Evolutionary conservation across 768 basidiomycete species (phyloP).

Genomic region (Lentinula aciculospora): DNA sequence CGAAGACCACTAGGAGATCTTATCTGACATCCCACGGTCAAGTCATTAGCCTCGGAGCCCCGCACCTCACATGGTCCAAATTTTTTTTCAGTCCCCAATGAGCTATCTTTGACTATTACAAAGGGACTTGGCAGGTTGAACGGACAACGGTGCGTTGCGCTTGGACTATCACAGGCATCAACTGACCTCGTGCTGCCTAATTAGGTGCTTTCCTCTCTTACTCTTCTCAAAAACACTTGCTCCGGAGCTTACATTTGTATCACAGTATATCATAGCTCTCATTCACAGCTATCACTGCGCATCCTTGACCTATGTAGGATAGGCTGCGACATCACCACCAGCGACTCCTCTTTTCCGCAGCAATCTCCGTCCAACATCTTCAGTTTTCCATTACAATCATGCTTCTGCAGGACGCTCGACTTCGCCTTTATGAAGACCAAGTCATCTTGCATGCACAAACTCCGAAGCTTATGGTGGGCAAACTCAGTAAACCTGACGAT

Average conservation of each 20-base stretch:
- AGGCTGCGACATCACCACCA: neutral
- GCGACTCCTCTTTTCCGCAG: too few species aligned
- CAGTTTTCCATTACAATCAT: neutral
- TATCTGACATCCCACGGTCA: neutral
- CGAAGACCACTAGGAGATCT: too few species aligned
- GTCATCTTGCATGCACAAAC: neutral
- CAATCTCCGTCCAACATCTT: neutral
- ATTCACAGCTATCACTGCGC: neutral
- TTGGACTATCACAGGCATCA: neutral
- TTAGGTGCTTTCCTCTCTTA: neutral
- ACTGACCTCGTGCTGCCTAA: neutral
- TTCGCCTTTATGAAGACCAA: conserved; percentile 1
- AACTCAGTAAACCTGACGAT: neutral
- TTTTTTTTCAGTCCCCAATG: neutral
- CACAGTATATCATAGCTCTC: too few species aligned
- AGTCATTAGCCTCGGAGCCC: neutral
- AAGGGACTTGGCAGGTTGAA: neutral
- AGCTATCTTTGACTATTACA: neutral
- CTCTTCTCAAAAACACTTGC: neutral
- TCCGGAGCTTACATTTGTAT: neutral
- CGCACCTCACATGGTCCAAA: neutral
- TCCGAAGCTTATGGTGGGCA: neutral
- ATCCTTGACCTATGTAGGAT: neutral
- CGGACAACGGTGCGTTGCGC: neutral
- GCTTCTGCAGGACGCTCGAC: conserved; percentile 1